Conservation (phyloP, 305 asterid species). For the Fraxinus floribunda region DNA sequence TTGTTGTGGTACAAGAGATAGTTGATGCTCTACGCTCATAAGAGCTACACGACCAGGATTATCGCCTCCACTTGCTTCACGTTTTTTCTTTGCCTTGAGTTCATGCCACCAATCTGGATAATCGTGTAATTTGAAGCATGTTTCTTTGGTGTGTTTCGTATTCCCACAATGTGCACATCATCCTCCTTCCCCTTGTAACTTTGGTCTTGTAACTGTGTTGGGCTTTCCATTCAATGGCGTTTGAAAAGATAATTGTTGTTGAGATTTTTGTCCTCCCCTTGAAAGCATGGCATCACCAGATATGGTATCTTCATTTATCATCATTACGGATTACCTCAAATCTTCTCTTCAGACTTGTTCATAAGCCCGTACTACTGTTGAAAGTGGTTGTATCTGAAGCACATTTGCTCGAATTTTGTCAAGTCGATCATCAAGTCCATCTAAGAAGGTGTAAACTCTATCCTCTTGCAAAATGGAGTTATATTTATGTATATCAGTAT, state of each 20-base stretch:
- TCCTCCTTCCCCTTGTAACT: not conserved
- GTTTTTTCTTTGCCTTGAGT: not conserved
- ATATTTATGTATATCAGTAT: not conserved
- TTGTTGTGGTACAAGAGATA: not conserved
- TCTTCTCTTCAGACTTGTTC: not conserved
- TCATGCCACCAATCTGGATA: constrained; percentile 21
- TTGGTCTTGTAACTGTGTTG: not conserved
- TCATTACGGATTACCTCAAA: not conserved
- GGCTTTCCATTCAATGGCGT: not conserved
- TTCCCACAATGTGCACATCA: constrained; percentile 8
- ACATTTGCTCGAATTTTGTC: constrained; percentile 4
- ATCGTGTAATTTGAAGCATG: not conserved
- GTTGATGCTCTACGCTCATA: not conserved
- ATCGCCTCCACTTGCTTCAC: not conserved
- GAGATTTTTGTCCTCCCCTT: not conserved
- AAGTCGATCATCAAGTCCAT: constrained; percentile 17
- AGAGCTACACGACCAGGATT: not conserved
- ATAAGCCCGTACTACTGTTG: not conserved
- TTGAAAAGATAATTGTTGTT: not conserved
- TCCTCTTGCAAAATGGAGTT: constrained; percentile 6
- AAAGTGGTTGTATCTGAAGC: constrained; percentile 5
- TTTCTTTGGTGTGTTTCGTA: not conserved
- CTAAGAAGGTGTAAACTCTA: constrained; percentile 3
- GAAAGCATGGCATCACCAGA: not conserved
- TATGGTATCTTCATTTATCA: not conserved